phyloP scores from a whole-genome alignment of 805 yeast species.

The Lachancea dasiensis region DNA sequence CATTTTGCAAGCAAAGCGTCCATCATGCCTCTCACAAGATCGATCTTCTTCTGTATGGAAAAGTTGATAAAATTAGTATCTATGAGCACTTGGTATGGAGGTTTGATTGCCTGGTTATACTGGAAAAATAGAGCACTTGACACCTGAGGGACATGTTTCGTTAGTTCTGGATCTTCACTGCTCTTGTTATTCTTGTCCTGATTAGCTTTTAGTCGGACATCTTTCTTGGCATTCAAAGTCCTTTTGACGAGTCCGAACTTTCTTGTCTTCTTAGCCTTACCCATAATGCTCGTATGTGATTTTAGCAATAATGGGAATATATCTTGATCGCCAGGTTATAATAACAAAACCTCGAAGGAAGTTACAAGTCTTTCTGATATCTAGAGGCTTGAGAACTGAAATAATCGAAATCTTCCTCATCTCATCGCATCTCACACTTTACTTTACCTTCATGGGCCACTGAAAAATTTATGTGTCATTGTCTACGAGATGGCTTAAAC shows the following conservation, averaged over 20 bases:
- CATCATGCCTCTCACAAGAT: slow-evolving; percentile 95
- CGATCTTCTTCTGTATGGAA: slow-evolving; percentile 92
- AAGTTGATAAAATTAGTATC: slow-evolving; percentile 97
- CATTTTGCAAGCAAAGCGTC: slow-evolving; percentile 91
- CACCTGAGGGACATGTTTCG: slow-evolving; percentile 80
- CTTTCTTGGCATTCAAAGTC: slow-evolving; percentile 61
- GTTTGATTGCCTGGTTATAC: slow-evolving; percentile 87
- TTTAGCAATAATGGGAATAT: no score
- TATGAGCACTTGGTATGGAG: slow-evolving; percentile 94
- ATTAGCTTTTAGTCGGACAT: slow-evolving; percentile 46
- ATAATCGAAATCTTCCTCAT: no score
- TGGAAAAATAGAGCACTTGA: slow-evolving; percentile 94
- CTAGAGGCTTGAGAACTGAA: no score
- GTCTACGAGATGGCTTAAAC: no score
- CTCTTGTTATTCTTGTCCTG: slow-evolving; percentile 36
- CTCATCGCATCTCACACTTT: no score
- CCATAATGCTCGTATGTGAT: slow-evolving; percentile 46
- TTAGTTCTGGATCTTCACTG: slow-evolving; percentile 69
- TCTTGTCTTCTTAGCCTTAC: slow-evolving; percentile 94
- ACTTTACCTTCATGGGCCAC: no score
- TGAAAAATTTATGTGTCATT: no score
- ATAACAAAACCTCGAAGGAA: no score
- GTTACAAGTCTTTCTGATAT: no score
- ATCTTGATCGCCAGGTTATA: background rate
- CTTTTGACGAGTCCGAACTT: slow-evolving; percentile 93